Percentiles rank a stretch among this genome's conserved stretches.
Conservation (phyloP, 257 asterid species). For the Primulina huaijiensis region DNA sequence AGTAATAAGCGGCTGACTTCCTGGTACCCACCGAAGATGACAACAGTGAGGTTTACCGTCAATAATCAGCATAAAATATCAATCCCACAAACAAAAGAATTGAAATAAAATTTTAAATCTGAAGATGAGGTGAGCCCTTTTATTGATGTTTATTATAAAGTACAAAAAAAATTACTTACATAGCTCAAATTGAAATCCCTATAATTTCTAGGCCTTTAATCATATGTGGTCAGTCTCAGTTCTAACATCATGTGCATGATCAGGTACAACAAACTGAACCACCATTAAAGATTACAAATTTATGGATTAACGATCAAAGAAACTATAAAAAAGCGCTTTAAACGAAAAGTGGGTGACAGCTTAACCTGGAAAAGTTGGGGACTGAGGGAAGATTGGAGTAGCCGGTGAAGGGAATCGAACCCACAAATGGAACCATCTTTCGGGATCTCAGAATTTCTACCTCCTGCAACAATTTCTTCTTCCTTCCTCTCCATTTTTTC, state of each 20-base stretch:
- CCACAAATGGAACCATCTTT: slow-evolving; percentile 77
- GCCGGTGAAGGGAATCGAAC: slow-evolving; percentile 78
- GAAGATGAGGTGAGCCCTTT: not conserved
- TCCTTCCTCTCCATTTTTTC: slow-evolving; percentile 46
- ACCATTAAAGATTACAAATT: not conserved
- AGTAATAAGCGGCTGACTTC: slow-evolving; percentile 75
- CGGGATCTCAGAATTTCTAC: slow-evolving; percentile 29
- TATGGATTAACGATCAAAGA: not conserved
- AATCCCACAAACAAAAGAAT: not conserved
- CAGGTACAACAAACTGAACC: not conserved
- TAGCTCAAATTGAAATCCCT: not conserved
- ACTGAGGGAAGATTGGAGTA: slow-evolving; percentile 68
- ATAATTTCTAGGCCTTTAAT: not conserved
- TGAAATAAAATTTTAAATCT: not conserved
- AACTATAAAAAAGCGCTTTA: not conserved
- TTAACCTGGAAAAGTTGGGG: slow-evolving; percentile 74
- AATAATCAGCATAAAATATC: not conserved
- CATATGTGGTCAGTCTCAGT: not conserved
- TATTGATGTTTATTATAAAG: not conserved
- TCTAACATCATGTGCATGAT: slow-evolving; percentile 4
- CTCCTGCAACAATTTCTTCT: slow-evolving; percentile 32
- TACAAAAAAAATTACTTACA: not conserved
- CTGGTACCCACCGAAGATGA: slow-evolving; percentile 31
- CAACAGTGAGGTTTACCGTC: not conserved
- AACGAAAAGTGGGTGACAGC: not conserved